Base-by-base conservation (phyloP, 2,329 filamentous ascomycete species). In the Colletotrichum sojae region DNA sequence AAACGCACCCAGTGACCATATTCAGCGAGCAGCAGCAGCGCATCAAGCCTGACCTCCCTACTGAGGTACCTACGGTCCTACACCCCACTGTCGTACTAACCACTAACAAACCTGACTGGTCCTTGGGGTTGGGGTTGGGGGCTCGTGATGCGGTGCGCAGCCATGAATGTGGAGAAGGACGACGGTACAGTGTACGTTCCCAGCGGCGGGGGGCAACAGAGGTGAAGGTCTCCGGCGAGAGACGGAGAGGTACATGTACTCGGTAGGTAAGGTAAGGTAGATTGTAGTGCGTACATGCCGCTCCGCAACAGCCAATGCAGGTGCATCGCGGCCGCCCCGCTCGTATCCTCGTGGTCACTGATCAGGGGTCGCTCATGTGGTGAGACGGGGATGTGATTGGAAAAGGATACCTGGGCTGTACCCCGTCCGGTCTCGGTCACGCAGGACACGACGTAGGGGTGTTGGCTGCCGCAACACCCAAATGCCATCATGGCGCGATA, bases 401-500 rank as follows among this genome's bases (percentile, higher is more conserved):
- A 54, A 40, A 68, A 31, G 67, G 63, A 70, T 70, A 68, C 67
- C 64, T 68, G 27, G 67, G 9, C 39, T 63, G 22, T 70, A 70
- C 67, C 43, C 31, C 48, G 57, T 68, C 67, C 67, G 63, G 63
- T 68, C 45, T 70, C 67, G 63, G 67, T 68, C 57, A 46, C 51
- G 39, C 51, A 31, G 55, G 16, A 48, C 43, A 45, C 51, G 15
- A 36, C 36, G 65, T 64, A 68, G 39, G 65, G 64, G 59, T 71
- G 60, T 64, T 58, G 60, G 66, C 54, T 66, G 59, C 51, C 49
- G 66, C 46, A 15, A 49, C 55, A 54, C 53, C 61, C 40, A 63
- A 62, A 55, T 66, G 69, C 61, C 62, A 71, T 70, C 69, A 71
- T 71, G 67, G 53, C 69, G 67, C 69, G 69, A 71, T 71, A 71